phyloP scores from a whole-genome alignment of 768 basidiomycete species.

The Lactarius sanguifluus region DNA sequence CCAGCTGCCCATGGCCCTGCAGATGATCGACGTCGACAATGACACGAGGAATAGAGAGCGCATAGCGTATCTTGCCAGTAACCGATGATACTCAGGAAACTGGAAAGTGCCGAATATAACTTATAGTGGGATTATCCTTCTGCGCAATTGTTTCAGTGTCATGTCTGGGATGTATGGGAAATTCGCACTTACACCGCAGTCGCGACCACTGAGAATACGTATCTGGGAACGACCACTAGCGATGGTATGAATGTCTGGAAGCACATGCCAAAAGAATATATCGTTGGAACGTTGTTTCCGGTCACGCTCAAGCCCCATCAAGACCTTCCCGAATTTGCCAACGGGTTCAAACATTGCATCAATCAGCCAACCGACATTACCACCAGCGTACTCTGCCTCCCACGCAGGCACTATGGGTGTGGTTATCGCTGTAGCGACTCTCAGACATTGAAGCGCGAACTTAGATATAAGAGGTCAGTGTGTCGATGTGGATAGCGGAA shows the following conservation, averaged over 20 bases:
- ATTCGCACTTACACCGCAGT: slow-evolving; percentile 56
- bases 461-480: slow-evolving; percentile 21
- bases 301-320: slow-evolving; percentile 73
- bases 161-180: neutral
- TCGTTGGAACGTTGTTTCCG: slow-evolving; percentile 77
- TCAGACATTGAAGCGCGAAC: slow-evolving; percentile 53
- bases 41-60: neutral
- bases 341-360: slow-evolving; percentile 60
- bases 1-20: slow-evolving; percentile 51
- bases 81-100: slow-evolving; percentile 64
- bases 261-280: slow-evolving; percentile 78
- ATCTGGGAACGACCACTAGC: slow-evolving; percentile 60
- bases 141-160: neutral
- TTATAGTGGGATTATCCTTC: slow-evolving; percentile 62
- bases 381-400: slow-evolving; percentile 51
- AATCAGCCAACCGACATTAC: slow-evolving; percentile 62
- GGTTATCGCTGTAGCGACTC: slow-evolving; percentile 64
- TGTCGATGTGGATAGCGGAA: slow-evolving; percentile 15
- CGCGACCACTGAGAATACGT: slow-evolving; percentile 64
- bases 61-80: slow-evolving; percentile 38
- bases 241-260: slow-evolving; percentile 67
- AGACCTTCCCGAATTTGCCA: slow-evolving; percentile 67
- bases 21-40: neutral
- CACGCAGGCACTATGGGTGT: slow-evolving; percentile 56
- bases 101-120: slow-evolving; percentile 62